These are phyloP conservation scores for Salix caprea DNA, from an alignment of 345 rosid genomes.

Conservation along the genomic window DNA sequence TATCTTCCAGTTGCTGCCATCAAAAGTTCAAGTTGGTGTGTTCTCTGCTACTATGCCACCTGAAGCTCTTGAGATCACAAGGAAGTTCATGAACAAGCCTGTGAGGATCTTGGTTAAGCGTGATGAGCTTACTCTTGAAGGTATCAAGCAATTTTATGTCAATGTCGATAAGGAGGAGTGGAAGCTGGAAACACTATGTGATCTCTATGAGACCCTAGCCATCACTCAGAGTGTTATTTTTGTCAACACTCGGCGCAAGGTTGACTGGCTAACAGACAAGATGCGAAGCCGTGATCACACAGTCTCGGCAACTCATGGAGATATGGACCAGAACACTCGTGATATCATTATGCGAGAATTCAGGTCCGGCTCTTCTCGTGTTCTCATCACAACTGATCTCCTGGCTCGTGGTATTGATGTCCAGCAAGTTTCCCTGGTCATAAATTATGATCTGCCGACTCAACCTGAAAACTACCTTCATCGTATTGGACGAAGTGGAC, in stretches of 20 bases:
- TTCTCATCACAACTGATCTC: slow-evolving; percentile 49
- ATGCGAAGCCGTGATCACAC: slow-evolving; percentile 32
- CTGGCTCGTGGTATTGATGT: slow-evolving; percentile 52
- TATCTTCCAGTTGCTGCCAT: slow-evolving; percentile 32
- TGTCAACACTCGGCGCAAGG: slow-evolving; percentile 32
- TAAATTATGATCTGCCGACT: slow-evolving; percentile 50
- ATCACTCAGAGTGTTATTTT: slow-evolving; percentile 33
- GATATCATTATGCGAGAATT: slow-evolving; percentile 52
- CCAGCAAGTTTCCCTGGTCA: slow-evolving; percentile 52
- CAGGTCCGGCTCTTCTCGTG: slow-evolving; percentile 50
- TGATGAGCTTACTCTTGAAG: slow-evolving; percentile 32
- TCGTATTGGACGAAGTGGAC: slow-evolving; percentile 49
- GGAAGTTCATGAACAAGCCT: slow-evolving; percentile 36
- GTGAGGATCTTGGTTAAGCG: slow-evolving; percentile 34
- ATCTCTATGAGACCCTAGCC: slow-evolving; percentile 29
- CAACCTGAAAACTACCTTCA: slow-evolving; percentile 54
- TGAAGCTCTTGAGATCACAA: slow-evolving; percentile 29
- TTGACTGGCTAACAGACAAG: slow-evolving; percentile 34
- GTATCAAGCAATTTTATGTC: slow-evolving; percentile 28
- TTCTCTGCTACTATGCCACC: slow-evolving; percentile 34
- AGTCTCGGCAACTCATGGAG: slow-evolving; percentile 30
- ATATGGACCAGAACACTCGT: slow-evolving; percentile 51
- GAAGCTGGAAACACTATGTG: slow-evolving; percentile 29
- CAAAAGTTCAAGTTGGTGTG: slow-evolving; percentile 28
- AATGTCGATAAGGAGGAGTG: slow-evolving; percentile 30